Base-by-base conservation (phyloP, 768 basidiomycete species). In the Neoboletus brunneissimus region DNA sequence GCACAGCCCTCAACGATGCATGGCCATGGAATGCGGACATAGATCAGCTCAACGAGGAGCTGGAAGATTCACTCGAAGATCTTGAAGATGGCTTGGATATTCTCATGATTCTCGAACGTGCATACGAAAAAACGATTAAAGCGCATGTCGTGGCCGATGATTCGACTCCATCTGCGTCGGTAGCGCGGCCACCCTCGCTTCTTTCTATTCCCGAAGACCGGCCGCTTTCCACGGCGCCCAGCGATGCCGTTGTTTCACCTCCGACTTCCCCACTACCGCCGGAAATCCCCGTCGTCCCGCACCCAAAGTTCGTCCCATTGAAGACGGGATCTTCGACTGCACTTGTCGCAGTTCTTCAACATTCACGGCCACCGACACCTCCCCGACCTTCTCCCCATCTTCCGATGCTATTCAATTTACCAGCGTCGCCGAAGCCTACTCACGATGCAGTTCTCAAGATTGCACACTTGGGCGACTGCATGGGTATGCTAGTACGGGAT, bases 381-480 rank as follows among this genome's bases (percentile, higher is more conserved):
- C 59, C 56, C 0, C 29, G 45, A 8, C 37, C 62, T 4, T 48
- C 72, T n/a, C 51, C 63, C 2, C 53, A 64, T 37, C 60, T 25
- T 4, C 63, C 72, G 16, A 53, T 53, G 37, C 23, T 64, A 5
- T 60, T 68, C 41, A 57, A 62, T 23, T 45, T 64, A 0, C 62
- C 66, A 1, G 16, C 49, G 5, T 43, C 63, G 64, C 74, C 53
- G 65, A 76, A 23, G 70, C 77, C 55, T 67, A 75, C 29, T 59
- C 69, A 75, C 52, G 81, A 82, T 37, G 84, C 87, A 0, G 83
- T 89, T 41, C 80, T 95, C 40, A 83, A 85, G 58, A 85, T 95
- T 25, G 92, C 91, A 0, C 90, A 94, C 62, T 71, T 95, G 9
- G 92, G 93, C 10, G 92, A 95, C 65, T 92, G 92, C 68, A 88